These are phyloP conservation scores for Cetraspora pellucida DNA, from an alignment of 192 early-diverging fungal genomes.

Conservation along the genomic window DNA sequence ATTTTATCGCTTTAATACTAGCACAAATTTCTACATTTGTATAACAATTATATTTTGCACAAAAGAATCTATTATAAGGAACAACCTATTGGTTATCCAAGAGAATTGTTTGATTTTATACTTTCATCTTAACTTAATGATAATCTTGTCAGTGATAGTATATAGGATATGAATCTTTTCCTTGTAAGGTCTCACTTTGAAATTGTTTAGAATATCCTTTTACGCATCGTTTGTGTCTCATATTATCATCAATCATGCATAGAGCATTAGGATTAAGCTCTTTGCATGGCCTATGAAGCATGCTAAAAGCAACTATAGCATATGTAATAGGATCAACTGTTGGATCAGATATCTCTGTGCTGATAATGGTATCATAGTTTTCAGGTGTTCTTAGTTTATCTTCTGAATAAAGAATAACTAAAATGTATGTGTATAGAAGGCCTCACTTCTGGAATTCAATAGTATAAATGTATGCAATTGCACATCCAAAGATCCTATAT, in stretches of 20 bases:
- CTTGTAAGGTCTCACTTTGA: neutral
- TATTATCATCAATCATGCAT: slow-evolving; percentile 44
- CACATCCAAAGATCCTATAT: slow-evolving; percentile 31
- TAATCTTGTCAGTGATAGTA: neutral
- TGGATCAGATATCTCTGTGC: slow-evolving; percentile 38
- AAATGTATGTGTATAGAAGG: slow-evolving; percentile 44
- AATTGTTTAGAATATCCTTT: slow-evolving; percentile 36
- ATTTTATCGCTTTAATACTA: slow-evolving; percentile 37
- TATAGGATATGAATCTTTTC: slow-evolving; percentile 36
- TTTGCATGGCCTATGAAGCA: too few relatives aligned
- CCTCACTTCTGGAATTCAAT: slow-evolving; percentile 51
- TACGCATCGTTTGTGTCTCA: slow-evolving; percentile 18
- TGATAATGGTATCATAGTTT: slow-evolving; percentile 33
- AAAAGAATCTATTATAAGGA: slow-evolving; percentile 39
- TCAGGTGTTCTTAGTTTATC: slow-evolving; percentile 29
- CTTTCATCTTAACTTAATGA: neutral
- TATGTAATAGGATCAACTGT: neutral
- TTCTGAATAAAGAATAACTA: slow-evolving; percentile 31
- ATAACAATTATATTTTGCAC: slow-evolving; percentile 42
- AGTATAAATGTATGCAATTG: slow-evolving; percentile 34
- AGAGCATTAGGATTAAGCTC: neutral
- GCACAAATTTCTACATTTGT: slow-evolving; percentile 44
- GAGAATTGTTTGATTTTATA: neutral
- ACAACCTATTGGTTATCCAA: slow-evolving; percentile 42
- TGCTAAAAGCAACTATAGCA: slow-evolving; percentile 9